Evolutionary conservation across 2,329 filamentous ascomycete genomes (phyloP).

Genomic region (Trichoderma koningii): DNA sequence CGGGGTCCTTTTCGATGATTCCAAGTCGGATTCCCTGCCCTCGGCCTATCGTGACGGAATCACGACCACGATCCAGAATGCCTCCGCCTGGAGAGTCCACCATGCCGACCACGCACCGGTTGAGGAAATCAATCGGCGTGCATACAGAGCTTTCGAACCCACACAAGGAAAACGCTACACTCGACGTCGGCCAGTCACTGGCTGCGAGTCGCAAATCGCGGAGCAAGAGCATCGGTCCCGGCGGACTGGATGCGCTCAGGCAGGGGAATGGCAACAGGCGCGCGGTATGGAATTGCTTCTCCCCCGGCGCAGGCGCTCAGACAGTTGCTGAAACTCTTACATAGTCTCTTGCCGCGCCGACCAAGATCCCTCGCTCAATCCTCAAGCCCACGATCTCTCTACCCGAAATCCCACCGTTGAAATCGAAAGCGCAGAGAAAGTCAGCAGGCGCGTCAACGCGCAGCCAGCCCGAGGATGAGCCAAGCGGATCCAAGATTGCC

Average conservation of each 20-base stretch:
- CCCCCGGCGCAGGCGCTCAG: constrained; percentile 11
- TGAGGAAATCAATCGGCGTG: constrained; percentile 71
- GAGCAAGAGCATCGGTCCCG: constrained; percentile 95
- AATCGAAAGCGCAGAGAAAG: constrained; percentile 40
- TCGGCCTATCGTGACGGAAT: constrained; percentile 28
- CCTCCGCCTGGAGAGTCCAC: constrained; percentile 46
- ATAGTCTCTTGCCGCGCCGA: constrained; percentile 59
- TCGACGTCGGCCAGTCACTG: constrained; percentile 60
- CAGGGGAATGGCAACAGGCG: constrained; percentile 74
- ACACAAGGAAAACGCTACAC: constrained; percentile 78
- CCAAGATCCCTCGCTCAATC: constrained; percentile 65
- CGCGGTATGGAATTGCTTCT: constrained; percentile 59
- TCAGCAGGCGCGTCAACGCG: constrained; percentile 2
- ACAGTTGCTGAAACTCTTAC: constrained; percentile 28
- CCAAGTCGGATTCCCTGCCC: constrained; percentile 28
- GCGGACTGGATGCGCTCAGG: constrained; percentile 80
- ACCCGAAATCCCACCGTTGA: constrained; percentile 66
- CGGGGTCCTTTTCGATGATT: constrained; percentile 35
- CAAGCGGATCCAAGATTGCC: constrained; percentile 58
- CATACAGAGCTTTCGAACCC: constrained; percentile 55
- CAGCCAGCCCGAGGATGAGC: constrained; percentile 33
- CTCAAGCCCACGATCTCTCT: constrained; percentile 77
- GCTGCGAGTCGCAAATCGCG: constrained; percentile 64
- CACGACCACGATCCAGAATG: constrained; percentile 36
- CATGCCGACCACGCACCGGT: constrained; percentile 57